Evolutionary conservation across 345 rosid genomes (phyloP), one percentile per base, ranked within the genome.

Genomic region (Corchorus olitorius): DNA sequence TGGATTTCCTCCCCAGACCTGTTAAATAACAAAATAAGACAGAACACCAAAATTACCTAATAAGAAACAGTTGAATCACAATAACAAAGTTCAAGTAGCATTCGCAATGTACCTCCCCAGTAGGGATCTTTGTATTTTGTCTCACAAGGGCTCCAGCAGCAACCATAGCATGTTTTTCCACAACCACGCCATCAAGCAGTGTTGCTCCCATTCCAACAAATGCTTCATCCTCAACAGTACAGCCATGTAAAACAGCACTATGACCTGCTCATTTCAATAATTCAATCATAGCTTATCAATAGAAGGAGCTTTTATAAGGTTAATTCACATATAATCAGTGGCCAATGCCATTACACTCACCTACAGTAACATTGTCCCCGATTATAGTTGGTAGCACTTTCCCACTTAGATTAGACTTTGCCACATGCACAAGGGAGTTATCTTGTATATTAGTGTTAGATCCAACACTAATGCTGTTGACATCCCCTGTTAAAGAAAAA

Each of bases 1-100:
- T 11, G 99, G 97, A 81, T 95, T 95, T 78, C 99, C 99, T 85
- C 90, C 99, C 98, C 97, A 95, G 46, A 95, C 89, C 99, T 93
- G 85, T 80, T 52, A 22, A 68, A 68, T 20, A 70, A 14, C 61
- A 52, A 53, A 53, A 0, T 7, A 37, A 16, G 46, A 53, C 17
- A 14, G 33, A 58, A 20, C 19, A 22, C 22, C 9, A 3, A 5
- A 16, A 54, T 41, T 37, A 58, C 35, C 75, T 41, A 7, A 45
- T 73, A 15, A 41, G 27, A 58, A n/a, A 8, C 34, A 9, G 16
- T 70, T 16, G 2, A 52, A 8, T 22, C 45, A 52, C 17, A 52
- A 52, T 33, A 35, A 9, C 20, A 6, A 68, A 27, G 41, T 22
- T 10, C 58, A 68, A 55, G 7, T 43, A 72, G 27, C 33, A 45